A percentile compares a stretch with the other conserved stretches of the same genome.
phyloP scores from a whole-genome alignment of 495 filamentous ascomycete genomes.

The Talaromyces proteolyticus region DNA sequence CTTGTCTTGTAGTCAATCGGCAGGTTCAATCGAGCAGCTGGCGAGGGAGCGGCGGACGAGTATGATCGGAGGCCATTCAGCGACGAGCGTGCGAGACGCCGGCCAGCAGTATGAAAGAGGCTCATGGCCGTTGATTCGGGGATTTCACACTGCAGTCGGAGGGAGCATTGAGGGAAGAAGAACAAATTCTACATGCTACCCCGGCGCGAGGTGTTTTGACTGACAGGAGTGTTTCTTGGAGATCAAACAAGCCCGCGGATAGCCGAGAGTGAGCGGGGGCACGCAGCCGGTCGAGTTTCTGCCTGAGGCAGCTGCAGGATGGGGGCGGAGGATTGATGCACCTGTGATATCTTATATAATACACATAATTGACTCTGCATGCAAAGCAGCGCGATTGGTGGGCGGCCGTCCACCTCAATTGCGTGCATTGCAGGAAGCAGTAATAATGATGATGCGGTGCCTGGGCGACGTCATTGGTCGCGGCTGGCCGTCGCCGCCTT shows the following conservation, averaged over 20 bases:
- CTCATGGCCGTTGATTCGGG: background rate
- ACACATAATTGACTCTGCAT: too few species aligned
- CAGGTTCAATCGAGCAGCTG: conserved; percentile 64
- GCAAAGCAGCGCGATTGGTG: too few species aligned
- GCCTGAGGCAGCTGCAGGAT: conserved; percentile 5
- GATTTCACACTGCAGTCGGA: background rate
- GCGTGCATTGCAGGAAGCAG: background rate
- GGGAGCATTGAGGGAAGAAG: background rate
- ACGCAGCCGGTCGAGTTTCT: background rate
- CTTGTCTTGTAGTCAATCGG: conserved; percentile 86
- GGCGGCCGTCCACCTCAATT: too few species aligned
- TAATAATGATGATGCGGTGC: background rate
- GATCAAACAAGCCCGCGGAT: background rate
- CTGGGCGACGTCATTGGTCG: background rate
- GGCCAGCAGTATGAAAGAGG: background rate
- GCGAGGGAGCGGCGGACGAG: conserved; percentile 24
- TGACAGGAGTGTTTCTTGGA: background rate
- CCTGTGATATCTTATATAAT: background rate
- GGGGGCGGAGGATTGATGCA: too few species aligned
- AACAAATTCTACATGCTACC: background rate
- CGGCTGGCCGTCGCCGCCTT: background rate
- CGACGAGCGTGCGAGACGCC: conserved; percentile 5
- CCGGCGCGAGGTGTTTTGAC: background rate
- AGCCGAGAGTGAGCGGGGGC: conserved; percentile 2
- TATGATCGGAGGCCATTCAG: conserved; percentile 5